phyloP scores from a whole-genome alignment of 768 basidiomycete species.

The Boletus rufocinnamomeus region DNA sequence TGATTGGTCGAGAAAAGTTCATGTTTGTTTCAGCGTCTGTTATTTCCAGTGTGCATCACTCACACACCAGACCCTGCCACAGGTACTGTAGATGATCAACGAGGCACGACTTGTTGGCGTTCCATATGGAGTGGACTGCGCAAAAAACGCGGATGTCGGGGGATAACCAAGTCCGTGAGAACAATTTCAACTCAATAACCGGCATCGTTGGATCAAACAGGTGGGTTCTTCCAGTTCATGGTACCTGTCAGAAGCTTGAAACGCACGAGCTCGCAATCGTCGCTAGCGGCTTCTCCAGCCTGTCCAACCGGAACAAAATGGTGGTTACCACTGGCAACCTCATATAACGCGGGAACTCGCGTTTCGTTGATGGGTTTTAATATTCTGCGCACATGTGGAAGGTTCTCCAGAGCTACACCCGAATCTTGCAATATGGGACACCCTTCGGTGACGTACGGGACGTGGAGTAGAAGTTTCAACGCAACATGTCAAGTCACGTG shows the following conservation, averaged over 20 bases:
- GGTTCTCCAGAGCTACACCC: not conserved
- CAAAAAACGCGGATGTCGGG: not conserved
- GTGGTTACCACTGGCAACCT: not conserved
- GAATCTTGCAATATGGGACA: no score
- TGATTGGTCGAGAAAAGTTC: not conserved
- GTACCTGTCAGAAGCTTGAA: constrained; percentile 5
- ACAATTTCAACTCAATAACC: not conserved
- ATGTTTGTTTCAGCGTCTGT: not conserved
- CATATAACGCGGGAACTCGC: not conserved
- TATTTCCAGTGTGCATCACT: not conserved
- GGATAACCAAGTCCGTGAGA: not conserved
- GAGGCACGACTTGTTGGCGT: no score
- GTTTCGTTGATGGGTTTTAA: not conserved
- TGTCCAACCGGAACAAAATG: not conserved
- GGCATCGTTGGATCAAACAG: no score
- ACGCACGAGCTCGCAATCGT: not conserved
- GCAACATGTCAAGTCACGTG: not conserved
- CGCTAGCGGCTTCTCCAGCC: not conserved
- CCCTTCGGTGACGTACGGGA: no score
- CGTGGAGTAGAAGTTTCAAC: not conserved
- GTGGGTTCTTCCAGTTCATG: not conserved
- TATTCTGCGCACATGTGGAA: not conserved
- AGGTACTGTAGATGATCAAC: not conserved
- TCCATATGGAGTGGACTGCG: not conserved
- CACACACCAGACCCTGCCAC: not conserved